Evolutionary conservation across 305 asterid genomes (phyloP), one percentile per base, ranked within the genome.

Genomic region (Solanum hybrid): DNA sequence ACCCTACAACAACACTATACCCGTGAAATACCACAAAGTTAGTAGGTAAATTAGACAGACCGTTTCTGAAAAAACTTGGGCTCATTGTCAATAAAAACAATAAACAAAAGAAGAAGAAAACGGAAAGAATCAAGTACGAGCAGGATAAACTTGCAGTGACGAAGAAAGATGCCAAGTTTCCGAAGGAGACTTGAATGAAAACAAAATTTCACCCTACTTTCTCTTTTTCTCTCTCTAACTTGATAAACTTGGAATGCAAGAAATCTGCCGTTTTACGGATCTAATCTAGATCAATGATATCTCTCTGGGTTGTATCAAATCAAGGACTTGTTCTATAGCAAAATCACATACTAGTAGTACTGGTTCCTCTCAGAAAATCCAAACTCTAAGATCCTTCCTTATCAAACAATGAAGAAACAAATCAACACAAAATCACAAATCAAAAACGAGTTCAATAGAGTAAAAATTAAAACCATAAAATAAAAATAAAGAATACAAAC

Each of bases 221-320:
- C 60, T n/a, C 36, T 86, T 66, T 66, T 66, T 87, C 86, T 75
- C 89, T 86, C 78, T 89, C 89, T 73, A 81, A 60, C 88, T 36
- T 85, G 85, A 90, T 92, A 89, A 91, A 88, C 93, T 91, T 90
- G 92, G 90, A 91, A 91, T 71, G 91, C 93, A 90, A 93, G 94
- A 88, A 88, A 91, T 88, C 82, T 76, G 32, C 36, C 19, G 78
- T 79, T 77, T 32, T 31, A 72, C 77, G 89, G 73, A 91, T 78
- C 71, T 79, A 86, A 56, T 91, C 82, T 88, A 94, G 93, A 93
- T 91, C 77, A 71, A 5, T 71, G 77, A 26, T 71, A 71, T 72
- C n/a, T 71, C 77, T 11, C 34, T 71, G 34, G 32, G 77, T 24
- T 69, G 32, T 69, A 24, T 69, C 76, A 69, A 64, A 69, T 24